Base-by-base conservation (phyloP, 306 rosid species). In the Gleditsia sinensis region DNA sequence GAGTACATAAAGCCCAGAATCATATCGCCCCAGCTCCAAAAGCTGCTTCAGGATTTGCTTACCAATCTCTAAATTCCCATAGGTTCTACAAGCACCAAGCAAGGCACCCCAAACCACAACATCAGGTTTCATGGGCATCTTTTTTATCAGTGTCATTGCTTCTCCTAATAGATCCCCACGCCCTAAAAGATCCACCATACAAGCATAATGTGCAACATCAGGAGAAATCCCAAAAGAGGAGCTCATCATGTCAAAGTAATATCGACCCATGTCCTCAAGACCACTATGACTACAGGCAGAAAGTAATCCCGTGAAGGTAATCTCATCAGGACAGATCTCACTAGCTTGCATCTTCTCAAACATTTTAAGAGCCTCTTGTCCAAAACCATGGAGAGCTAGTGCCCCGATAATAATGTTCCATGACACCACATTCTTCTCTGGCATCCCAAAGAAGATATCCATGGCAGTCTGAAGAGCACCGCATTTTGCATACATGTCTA, bases 231-330 rank as follows among this genome's bases (percentile, higher is more conserved):
- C 39, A 19, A 80, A 88, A 33, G 59, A 17, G 5, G 81, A 80
- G 49, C 40, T 80, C 92, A 92, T 92, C 32, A 54, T 74, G 68
- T 77, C 84, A 54, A 90, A 92, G 67, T 83, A 86, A 69, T 69
- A 54, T 48, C 74, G 78, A 21, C 97, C 97, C 24, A 30, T 64
- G 49, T 85, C 87, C 33, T 88, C 78, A 55, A 88, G 85, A 58
- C 93, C 93, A 30, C 88, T 74, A 70, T 90, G 94, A 72, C 82
- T 83, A 75, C 97, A 92, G 16, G 97, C 94, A 24, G 94, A 88
- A 57, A 92, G 93, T 80, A 92, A 43, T 58, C 88, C 92, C 0
- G 80, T 88, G 89, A 92, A 88, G 45, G 92, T 89, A 75, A 92
- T 82, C 84, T 78, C 82, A 74, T 92, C 96, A 0, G 97, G 96